phyloP scores from a whole-genome alignment of 805 yeast genomes.

The Candida boidinii region DNA sequence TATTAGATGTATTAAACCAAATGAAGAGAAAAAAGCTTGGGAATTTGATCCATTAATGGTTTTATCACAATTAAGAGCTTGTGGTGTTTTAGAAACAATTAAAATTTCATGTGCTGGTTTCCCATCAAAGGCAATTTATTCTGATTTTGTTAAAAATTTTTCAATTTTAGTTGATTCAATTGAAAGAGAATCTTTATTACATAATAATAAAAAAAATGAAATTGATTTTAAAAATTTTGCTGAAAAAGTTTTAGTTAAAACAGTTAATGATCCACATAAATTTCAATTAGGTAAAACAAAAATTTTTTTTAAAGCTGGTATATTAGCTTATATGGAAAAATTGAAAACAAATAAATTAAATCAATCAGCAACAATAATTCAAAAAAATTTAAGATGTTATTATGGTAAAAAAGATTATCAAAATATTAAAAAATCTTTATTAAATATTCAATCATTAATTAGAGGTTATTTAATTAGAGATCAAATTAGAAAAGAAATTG shows the following conservation, averaged over 20 bases:
- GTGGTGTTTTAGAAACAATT: constrained; percentile 97
- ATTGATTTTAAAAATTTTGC: constrained; percentile 58
- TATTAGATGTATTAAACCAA: constrained; percentile 95
- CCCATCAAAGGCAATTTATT: constrained; percentile 93
- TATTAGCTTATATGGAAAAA: constrained; percentile 86
- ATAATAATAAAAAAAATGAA: constrained; percentile 47
- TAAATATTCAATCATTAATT: constrained; percentile 48
- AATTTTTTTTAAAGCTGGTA: constrained; percentile 94
- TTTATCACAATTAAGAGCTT: constrained; percentile 87
- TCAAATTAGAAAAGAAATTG: constrained; percentile 45
- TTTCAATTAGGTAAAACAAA: constrained; percentile 91
- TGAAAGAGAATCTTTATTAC: constrained; percentile 55
- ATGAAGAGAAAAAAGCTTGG: constrained; percentile 93
- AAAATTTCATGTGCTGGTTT: constrained; percentile 96
- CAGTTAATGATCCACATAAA: constrained; percentile 57
- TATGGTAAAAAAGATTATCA: constrained; percentile 55
- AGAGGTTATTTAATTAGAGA: constrained; percentile 57
- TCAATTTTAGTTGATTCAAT: constrained; percentile 71
- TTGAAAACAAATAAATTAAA: constrained; percentile 71
- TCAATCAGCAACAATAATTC: constrained; percentile 74
- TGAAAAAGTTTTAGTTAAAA: constrained; percentile 54
- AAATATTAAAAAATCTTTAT: constrained; percentile 45
- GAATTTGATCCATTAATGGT: constrained; percentile 94
- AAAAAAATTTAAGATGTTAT: constrained; percentile 66
- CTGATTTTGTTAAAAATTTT: constrained; percentile 85